phyloP scores from a whole-genome alignment of 441 rosid species.

The Populus trichocarpa region DNA sequence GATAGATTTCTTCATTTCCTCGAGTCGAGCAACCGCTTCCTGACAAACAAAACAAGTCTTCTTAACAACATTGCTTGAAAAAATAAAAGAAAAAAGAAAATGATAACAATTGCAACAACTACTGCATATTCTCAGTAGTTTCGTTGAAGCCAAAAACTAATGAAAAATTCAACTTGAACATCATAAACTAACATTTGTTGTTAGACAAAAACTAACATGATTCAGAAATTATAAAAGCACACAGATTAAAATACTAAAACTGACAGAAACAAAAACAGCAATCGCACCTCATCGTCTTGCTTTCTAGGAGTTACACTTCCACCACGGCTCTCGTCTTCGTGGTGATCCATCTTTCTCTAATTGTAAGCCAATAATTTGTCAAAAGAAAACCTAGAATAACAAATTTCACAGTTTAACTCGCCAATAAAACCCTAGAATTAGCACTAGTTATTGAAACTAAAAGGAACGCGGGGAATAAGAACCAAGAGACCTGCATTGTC shows the following conservation, averaged over 20 bases:
- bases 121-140: neutral
- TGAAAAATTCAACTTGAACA: neutral
- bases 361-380: neutral
- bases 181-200: neutral
- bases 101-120: neutral
- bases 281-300: constrained; percentile 77
- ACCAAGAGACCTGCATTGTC: neutral
- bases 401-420: neutral
- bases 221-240: neutral
- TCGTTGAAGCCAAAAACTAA: neutral
- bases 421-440: neutral
- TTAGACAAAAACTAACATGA: neutral
- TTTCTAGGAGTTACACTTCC: constrained; percentile 44
- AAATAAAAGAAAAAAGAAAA: neutral
- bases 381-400: neutral
- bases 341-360: constrained; percentile 51
- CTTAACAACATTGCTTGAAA: neutral
- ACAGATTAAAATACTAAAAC: neutral
- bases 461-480: neutral
- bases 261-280: neutral
- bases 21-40: constrained; percentile 88
- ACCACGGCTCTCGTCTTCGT: constrained; percentile 58
- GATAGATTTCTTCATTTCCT: constrained; percentile 60
- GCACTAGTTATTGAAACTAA: neutral
- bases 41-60: constrained; percentile 20